Evolutionary conservation across 1,284 basidiomycete species (phyloP), one percentile per base, ranked within the genome.

Genomic region (Naganishia cerealis): DNA sequence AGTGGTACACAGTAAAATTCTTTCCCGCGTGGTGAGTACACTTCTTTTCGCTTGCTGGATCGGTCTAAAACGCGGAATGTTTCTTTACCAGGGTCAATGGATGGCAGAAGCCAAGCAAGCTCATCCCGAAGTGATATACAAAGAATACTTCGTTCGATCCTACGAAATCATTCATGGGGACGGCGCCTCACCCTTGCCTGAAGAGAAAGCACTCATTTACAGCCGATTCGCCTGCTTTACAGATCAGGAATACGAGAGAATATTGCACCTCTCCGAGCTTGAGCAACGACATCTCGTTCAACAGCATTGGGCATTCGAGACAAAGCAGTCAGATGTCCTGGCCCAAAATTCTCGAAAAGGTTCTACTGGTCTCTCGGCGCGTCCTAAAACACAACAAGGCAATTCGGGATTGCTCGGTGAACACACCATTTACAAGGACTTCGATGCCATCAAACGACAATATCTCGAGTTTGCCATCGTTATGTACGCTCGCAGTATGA

Each of bases 151-250:
- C 75, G 81, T 84, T 24, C n/a, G 21, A 66, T 40, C 63, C 26
- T 48, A 24, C 33, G 42, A 12, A 8, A 36, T 50, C 15, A 21
- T 57, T 36, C 46, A 50, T 9, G 21, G 46, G 13, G 24, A 50
- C 9, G 46, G n/a, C 13, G 15, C 21, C 24, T 24, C 43, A n/a
- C 43, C 46, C 8, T 43, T 24, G 43, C 42, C 55, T 24, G 68
- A 75, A 10, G 80, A 84, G 15, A 84, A 84, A 55, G 88, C 88
- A 9, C 82, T 84, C n/a, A 84, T 98, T 38, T 91, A 74, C 73
- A 88, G 90, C 73, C 86, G 90, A 72, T 96, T 87, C 76, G 95
- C 94, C 0, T 83, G 86, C 26, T 98, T 98, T 75, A 90, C 94
- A 0, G 92, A 97, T 75, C 83, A 85, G 8, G 93, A 98, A 73